A percentile compares a stretch with the other conserved stretches of the same genome.
phyloP scores from a whole-genome alignment of 768 basidiomycete species.

The Sarcodon sp. region DNA sequence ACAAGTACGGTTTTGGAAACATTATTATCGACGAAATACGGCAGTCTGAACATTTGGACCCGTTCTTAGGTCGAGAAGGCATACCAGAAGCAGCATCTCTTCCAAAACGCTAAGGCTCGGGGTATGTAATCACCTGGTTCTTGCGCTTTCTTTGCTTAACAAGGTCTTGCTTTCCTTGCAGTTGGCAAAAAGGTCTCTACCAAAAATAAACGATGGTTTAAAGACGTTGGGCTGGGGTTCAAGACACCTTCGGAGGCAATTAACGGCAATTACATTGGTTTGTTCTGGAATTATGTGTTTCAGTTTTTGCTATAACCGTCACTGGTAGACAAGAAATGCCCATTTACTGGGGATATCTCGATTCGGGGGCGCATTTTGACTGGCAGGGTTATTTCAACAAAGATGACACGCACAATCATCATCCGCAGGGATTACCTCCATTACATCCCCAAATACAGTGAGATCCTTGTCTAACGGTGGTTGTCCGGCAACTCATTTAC shows the following conservation, averaged over 20 bases:
- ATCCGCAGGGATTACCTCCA: conserved; percentile 92
- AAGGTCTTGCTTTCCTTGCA: conserved; percentile 12
- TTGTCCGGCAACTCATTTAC: not conserved
- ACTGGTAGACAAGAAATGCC: conserved; percentile 93
- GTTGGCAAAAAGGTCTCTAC: conserved; percentile 87
- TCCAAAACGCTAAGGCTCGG: conserved; percentile 92
- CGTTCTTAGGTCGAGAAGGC: conserved; percentile 79
- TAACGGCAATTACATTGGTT: conserved; percentile 92
- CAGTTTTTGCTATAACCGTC: not conserved
- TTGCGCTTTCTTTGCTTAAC: not conserved
- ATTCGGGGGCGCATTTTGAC: conserved; percentile 99
- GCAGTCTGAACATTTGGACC: not conserved
- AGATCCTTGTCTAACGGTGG: conserved; percentile 18
- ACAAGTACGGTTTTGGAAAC: conserved; percentile 15
- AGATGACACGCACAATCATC: conserved; percentile 98
- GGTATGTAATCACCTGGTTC: conserved; percentile 41
- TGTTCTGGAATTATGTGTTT: conserved; percentile 17
- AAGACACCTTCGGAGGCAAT: conserved; percentile 96
- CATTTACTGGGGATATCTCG: conserved; percentile 92
- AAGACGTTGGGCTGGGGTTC: conserved; percentile 94
- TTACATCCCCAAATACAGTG: conserved; percentile 98
- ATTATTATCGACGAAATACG: not conserved
- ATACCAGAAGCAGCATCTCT: conserved; percentile 95
- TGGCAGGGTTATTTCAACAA: conserved; percentile 94
- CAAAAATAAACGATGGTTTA: conserved; percentile 97